Base-by-base conservation (phyloP, 202 grass and related monocot species). In the Dendrocalamus latiflorus region DNA sequence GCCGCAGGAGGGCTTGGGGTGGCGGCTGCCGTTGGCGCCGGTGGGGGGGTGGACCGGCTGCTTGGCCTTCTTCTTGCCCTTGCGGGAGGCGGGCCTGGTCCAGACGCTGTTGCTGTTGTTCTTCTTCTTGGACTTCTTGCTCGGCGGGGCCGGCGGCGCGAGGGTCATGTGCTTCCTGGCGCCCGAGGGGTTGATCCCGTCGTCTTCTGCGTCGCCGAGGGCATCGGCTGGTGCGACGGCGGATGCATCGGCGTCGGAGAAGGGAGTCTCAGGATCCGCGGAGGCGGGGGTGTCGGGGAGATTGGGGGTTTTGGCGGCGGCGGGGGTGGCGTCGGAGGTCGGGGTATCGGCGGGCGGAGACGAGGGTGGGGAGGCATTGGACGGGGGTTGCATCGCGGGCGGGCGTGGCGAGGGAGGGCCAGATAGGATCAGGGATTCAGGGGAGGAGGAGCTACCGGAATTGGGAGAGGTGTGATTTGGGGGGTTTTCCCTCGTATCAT, bases 101-200 rank as follows among this genome's bases (percentile, higher is more conserved):
- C 92, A 94, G 41, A 93, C 34, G 34, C 34, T 36, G 34, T 36
- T 36, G 5, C 37, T 86, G 80, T 81, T 94, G 90, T 84, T 83
- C 74, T 91, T 97, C 90, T 97, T 97, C 92, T 93, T 94, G 2
- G 91, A 89, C 53, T 93, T 94, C 88, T 93, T 97, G 64, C 59
- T 65, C 10, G 82, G 75, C 55, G 79, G 79, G 8, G 79, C 75
- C n/a, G 82, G 73, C 1, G 75, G 76, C 20, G 55, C 84, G 42
- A 79, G 77, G 37, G 24, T 75, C 74, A 81, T 81, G 87, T 81
- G 76, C 88, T 92, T 91, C 74, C 77, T 44, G 34, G 78, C 24
- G 4, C 76, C 76, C 2, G 86, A 66, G 0, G 83, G 44, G 64
- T 89, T 87, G 69, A 60, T 76, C 4, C 87, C 94, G n/a, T 68